phyloP scores from a whole-genome alignment of 352 stramenopile species.

The Globisporangium nagaii region DNA sequence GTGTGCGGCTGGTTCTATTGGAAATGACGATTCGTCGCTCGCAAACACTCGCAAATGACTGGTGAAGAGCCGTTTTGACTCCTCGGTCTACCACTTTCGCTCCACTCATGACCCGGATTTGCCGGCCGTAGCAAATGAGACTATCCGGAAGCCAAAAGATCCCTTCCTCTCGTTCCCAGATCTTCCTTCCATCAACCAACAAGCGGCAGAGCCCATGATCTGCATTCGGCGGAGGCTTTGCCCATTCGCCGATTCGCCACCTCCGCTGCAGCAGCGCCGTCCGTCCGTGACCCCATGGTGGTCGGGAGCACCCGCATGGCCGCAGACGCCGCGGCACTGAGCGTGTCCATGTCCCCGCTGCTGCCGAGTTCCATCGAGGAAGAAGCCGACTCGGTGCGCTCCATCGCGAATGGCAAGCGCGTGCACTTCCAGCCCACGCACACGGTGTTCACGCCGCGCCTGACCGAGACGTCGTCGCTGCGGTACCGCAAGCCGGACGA shows the following conservation, averaged over 20 bases:
- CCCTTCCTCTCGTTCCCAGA: no score
- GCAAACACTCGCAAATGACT: conserved; percentile 6
- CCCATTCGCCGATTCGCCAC: neutral
- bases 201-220: conserved; percentile 6
- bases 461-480: conserved; percentile 60
- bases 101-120: neutral
- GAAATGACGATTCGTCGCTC: neutral
- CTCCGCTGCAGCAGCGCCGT: neutral
- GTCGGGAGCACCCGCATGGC: conserved; percentile 31
- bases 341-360: conserved; percentile 73
- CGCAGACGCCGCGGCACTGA: conserved; percentile 40
- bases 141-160: neutral
- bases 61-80: no score
- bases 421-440: conserved; percentile 86
- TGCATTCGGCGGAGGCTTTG: conserved; percentile 3
- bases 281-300: conserved; percentile 28
- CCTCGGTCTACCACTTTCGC: no score
- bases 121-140: no score
- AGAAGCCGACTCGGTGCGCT: conserved; percentile 16
- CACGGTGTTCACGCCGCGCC: conserved; percentile 75
- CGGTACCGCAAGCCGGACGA: conserved; percentile 80
- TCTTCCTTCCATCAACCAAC: no score
- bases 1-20: neutral
- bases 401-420: conserved; percentile 28
- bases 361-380: conserved; percentile 77